Conservation (phyloP, 495 filamentous ascomycete species). For the Chaetomium fimeti region DNA sequence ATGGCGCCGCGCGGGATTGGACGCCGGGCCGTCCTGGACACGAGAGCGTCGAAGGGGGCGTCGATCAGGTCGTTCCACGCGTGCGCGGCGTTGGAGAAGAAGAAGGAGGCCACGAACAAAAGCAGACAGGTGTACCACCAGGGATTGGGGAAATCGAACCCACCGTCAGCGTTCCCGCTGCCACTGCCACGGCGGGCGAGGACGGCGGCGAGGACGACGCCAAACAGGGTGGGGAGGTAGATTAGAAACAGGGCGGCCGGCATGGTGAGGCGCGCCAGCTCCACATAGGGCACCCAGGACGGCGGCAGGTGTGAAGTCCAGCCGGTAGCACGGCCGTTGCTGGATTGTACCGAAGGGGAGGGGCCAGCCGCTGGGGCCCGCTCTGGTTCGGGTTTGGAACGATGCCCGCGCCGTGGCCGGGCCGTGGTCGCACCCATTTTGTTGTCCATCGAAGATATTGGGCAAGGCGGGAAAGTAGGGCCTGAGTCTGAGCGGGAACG, state of each 20-base stretch:
- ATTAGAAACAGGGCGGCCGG: constrained; percentile 39
- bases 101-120: constrained; percentile 42
- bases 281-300: constrained; percentile 17
- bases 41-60: constrained; percentile 38
- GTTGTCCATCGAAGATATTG: no score
- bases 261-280: constrained; percentile 38
- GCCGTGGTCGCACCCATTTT: no score
- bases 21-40: constrained; percentile 39
- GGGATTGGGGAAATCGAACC: not conserved
- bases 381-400: no score
- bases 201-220: constrained; percentile 39
- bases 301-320: constrained; percentile 13
- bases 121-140: constrained; percentile 26
- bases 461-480: no score
- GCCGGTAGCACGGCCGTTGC: not conserved
- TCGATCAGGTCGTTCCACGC: constrained; percentile 49
- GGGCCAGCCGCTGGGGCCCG: no score
- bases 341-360: not conserved
- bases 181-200: constrained; percentile 17
- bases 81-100: constrained; percentile 43
- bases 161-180: not conserved
- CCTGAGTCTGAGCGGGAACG: no score
- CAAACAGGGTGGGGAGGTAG: constrained; percentile 43
- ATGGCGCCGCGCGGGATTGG: constrained; percentile 45
- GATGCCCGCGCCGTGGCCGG: no score